These are phyloP conservation scores for Mrakia blollopis DNA, from an alignment of 768 basidiomycete species.

Conservation along the genomic window DNA sequence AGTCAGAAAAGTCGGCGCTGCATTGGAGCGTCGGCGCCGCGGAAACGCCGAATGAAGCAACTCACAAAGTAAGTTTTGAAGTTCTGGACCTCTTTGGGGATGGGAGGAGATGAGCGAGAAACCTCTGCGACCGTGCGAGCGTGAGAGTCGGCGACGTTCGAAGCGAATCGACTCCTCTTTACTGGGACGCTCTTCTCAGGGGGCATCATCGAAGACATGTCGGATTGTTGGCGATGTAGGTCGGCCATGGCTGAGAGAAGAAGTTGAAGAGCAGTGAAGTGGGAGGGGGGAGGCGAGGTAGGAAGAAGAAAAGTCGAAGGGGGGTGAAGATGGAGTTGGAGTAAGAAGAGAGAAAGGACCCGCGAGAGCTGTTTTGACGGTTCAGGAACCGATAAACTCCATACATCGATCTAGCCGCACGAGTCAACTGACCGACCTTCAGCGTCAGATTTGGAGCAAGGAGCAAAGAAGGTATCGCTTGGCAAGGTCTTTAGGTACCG, in stretches of 20 bases:
- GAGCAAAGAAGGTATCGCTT: no score
- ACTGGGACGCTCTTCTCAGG: neutral
- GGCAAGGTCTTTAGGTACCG: no score
- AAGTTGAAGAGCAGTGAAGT: neutral
- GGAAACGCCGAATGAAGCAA: no score
- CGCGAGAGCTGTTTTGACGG: neutral
- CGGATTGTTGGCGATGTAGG: neutral
- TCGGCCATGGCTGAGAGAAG: neutral
- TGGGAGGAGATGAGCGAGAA: neutral
- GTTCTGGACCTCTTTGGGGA: conserved; percentile 19
- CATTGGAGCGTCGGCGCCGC: no score
- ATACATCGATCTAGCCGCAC: no score
- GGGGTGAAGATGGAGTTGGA: neutral
- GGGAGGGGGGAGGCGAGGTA: neutral
- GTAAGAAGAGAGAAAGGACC: neutral
- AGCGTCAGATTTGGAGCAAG: no score
- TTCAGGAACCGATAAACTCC: no score
- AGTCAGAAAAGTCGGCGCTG: neutral
- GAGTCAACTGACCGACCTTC: no score
- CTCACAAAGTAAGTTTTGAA: conserved; percentile 7
- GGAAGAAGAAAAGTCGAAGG: neutral
- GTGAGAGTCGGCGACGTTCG: conserved; percentile 15
- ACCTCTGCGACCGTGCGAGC: conserved; percentile 10
- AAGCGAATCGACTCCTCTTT: neutral
- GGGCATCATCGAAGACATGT: conserved; percentile 10